A percentile compares a stretch with the other conserved stretches of the same genome.
Conservation (phyloP, 768 basidiomycete genomes). For the Thelephora ganbajun region DNA sequence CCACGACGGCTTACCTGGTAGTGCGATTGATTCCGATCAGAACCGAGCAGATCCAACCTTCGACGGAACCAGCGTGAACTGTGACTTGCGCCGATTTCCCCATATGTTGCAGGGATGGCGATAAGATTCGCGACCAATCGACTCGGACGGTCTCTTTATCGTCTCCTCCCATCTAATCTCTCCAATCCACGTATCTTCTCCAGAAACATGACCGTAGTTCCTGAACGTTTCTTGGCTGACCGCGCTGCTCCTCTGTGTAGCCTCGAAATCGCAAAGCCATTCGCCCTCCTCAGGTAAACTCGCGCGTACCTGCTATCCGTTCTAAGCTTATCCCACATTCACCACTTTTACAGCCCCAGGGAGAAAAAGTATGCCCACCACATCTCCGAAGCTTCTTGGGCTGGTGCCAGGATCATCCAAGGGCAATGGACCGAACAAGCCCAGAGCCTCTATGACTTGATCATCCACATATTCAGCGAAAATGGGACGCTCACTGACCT, state of each 20-base stretch:
- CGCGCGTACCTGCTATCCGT: conserved; percentile 1
- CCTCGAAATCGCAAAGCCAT: conserved; percentile 53
- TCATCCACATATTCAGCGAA: conserved; percentile 55
- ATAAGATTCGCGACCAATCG: too few species aligned
- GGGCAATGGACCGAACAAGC: conserved; percentile 74
- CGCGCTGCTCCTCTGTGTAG: conserved; percentile 61
- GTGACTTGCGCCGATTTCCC: too few species aligned
- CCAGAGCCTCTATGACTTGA: conserved; percentile 49
- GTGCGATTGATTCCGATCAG: too few species aligned
- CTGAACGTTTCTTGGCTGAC: conserved; percentile 66
- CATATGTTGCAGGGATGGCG: too few species aligned
- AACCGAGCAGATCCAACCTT: too few species aligned
- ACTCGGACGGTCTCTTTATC: too few species aligned
- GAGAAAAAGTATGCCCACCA: conserved; percentile 76
- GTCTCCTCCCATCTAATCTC: too few species aligned
- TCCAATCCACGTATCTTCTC: not conserved
- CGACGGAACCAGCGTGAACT: too few species aligned
- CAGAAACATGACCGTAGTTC: conserved; percentile 20
- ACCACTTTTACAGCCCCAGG: conserved; percentile 30
- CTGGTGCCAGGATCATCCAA: conserved; percentile 73
- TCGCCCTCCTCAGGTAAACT: conserved; percentile 48
- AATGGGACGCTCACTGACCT: conserved; percentile 46
- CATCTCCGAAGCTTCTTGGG: conserved; percentile 63
- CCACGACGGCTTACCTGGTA: too few species aligned
- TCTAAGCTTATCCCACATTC: conserved; percentile 1